Conservation (phyloP, 305 asterid genomes). For the Rubia tinctorum region DNA sequence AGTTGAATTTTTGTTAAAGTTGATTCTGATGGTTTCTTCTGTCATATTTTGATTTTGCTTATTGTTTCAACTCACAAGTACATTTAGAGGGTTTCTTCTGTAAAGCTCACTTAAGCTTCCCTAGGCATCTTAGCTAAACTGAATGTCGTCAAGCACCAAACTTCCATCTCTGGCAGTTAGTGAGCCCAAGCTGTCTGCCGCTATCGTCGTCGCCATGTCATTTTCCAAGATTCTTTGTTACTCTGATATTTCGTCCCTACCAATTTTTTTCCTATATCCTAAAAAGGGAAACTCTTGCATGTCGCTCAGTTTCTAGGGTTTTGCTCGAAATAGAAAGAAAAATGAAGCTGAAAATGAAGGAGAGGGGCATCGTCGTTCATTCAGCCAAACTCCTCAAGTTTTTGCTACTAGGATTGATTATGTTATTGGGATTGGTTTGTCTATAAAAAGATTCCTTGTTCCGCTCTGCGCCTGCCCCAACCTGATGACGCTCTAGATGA, state of each 20-base stretch:
- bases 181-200: background rate
- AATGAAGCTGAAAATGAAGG: constrained; percentile 37
- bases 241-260: background rate
- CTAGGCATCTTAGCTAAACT: background rate
- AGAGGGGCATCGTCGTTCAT: constrained; percentile 34
- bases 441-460: constrained; percentile 45
- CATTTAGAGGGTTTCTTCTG: background rate
- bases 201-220: background rate
- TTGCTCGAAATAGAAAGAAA: background rate
- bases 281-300: background rate
- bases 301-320: constrained; percentile 22
- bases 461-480: constrained; percentile 57
- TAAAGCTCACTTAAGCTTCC: background rate
- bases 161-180: background rate
- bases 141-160: background rate
- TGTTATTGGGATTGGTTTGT: constrained; percentile 63
- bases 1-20: background rate
- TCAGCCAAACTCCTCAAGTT: constrained; percentile 47
- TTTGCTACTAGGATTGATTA: constrained; percentile 39
- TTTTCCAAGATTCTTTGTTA: background rate
- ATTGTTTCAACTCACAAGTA: background rate
- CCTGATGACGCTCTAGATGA: constrained; percentile 51
- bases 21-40: background rate
- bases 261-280: background rate
- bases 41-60: background rate